Evolutionary conservation across 2,329 filamentous ascomycete species (phyloP), one percentile per base, ranked within the genome.

Genomic region (Kalmusia sp.): DNA sequence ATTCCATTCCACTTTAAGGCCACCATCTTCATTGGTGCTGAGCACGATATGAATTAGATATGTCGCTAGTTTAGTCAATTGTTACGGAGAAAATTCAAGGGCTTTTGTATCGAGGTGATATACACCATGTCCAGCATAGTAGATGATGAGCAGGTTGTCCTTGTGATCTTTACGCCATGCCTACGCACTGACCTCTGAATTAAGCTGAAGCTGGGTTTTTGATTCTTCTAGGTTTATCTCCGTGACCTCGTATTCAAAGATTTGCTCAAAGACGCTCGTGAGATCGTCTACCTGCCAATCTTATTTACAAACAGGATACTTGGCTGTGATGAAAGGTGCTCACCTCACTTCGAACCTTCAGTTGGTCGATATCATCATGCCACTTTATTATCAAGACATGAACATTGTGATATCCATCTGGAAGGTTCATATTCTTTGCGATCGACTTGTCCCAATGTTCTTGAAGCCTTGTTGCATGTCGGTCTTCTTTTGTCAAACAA

Each of bases 131-230:
- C 60, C 58, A 12, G 56, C 48, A 43, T 59, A 62, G 33, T 62
- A 61, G 8, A 63, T 34, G 12, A 69, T 65, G 24, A 69, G 50
- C 1, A 69, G 55, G 31, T 57, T 63, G 24, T 61, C 28, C 2
- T 43, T 45, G 1, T 45, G 51, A 37, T 57, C 63, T 14, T 64
- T 8, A 3, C 53, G 39, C 6, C 28, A 30, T 14, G 57, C 41
- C 24, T 57, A 59, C 7, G 22, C 22, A 1, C 28, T 15, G 4
- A 66, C 17, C 31, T 34, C 31, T 6, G 14, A 34, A 3, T 34
- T 34, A 15, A 34, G 31, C 9, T n/a, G 2, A 14, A 34, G 9
- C 14, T 34, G 31, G 14, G 31, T 11, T 6, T 15, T 34, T 7
- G 9, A 15, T 14, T 34, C 31, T 11, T 34, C 17, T n/a, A n/a